phyloP scores from a whole-genome alignment of 352 stramenopile genomes.

The Globisporangium polare region DNA sequence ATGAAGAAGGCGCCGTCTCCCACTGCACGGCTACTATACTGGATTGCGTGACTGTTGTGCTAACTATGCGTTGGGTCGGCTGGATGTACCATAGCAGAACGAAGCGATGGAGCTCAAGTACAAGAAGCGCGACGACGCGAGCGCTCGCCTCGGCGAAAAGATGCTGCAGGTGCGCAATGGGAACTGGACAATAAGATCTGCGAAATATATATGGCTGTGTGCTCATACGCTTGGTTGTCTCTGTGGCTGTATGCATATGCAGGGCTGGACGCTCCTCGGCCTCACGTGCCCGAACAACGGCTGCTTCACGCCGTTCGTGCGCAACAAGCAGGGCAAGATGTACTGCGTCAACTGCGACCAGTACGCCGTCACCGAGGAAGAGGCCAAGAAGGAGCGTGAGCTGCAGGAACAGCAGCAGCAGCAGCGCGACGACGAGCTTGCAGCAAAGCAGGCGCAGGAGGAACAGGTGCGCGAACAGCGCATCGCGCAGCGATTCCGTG shows the following conservation, averaged over 20 bases:
- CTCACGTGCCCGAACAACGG: conserved; percentile 58
- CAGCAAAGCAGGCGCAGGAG: conserved; percentile 30
- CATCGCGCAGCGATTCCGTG: conserved; percentile 64
- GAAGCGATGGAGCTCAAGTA: conserved; percentile 30
- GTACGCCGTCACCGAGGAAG: conserved; percentile 73
- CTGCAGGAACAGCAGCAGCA: conserved; percentile 34
- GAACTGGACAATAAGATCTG: neutral
- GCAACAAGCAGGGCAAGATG: conserved; percentile 74
- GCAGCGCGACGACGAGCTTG: conserved; percentile 37
- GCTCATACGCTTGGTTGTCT: neutral
- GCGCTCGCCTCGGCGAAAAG: conserved; percentile 70
- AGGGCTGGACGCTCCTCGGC: conserved; percentile 79
- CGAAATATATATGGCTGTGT: neutral
- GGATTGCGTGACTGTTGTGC: neutral
- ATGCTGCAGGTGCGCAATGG: conserved; percentile 58
- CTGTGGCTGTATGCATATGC: neutral
- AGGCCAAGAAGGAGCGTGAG: conserved; percentile 51
- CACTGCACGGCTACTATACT: neutral
- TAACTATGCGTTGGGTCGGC: neutral
- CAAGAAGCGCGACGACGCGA: conserved; percentile 73
- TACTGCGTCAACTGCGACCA: conserved; percentile 75
- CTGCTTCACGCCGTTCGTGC: conserved; percentile 79
- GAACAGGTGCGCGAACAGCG: conserved; percentile 32
- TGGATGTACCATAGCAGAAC: neutral
- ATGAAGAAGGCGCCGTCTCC: neutral